Evolutionary conservation across 352 stramenopile species (phyloP), one percentile per base, ranked within the genome.

Genomic region (Phytophthora capsici): DNA sequence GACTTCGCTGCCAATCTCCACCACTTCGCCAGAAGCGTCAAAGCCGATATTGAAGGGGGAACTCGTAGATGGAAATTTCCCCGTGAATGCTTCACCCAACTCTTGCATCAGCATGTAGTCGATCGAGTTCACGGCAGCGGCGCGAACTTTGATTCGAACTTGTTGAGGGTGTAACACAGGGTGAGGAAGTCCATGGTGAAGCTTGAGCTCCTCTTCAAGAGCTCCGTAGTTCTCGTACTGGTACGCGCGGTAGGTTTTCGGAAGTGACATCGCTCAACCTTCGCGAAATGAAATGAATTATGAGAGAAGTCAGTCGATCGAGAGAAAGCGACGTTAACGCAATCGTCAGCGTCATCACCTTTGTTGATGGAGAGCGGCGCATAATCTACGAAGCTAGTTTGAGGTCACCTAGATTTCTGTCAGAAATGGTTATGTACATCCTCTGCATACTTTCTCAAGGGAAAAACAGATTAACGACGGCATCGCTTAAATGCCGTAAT

Each of bases 111-210:
- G 16, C 63, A 78, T 84, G 54, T 81, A 86, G 56, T 93, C 82
- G 10, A 88, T 61, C 1, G 84, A 78, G 62, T 93, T 93, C 23
- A 89, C 66, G 14, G 73, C 71, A 2, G 80, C 78, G 14, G 65
- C 74, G 45, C 66, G 70, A 10, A 93, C 76, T 54, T 87, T 78
- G 61, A 93, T 68, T 36, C 82, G 59, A 0, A 90, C 58, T 62
- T 90, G 65, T 47, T 70, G 38, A 45, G n/a, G 6, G 4, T 17
- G 16, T 6, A 45, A 17, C 14, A 6, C n/a, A 14, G 16, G 16
- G 8, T 45, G 38, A 1, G n/a, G 17, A 13, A 45, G 2, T 6
- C 17, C 38, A 23, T 20, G n/a, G 17, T 45, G 38, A 4, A 45
- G 17, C 38, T 45, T 45, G 38, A 45, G 38, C n/a, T 45, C 17